A percentile compares a stretch with the other conserved stretches of the same genome.
Evolutionary conservation across 805 yeast genomes (phyloP).

Genomic region (Pichia californica): DNA sequence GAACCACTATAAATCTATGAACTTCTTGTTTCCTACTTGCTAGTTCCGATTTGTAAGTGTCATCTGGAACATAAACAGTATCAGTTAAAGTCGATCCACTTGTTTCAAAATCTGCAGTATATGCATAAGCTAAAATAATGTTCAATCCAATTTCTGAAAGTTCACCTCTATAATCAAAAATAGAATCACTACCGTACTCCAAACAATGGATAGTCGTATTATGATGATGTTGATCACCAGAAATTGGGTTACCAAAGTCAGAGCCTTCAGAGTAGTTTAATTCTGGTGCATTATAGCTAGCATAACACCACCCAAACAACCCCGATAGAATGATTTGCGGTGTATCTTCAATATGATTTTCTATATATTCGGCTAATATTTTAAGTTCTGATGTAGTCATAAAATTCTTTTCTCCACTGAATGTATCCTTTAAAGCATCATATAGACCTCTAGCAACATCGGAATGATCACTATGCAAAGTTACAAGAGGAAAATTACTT

Average conservation of each 20-base stretch:
- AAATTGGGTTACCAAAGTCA: background rate
- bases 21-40: conserved; percentile 13
- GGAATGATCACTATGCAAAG: conserved; percentile 44
- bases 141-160: conserved; percentile 35
- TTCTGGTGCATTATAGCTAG: conserved; percentile 27
- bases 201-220: conserved; percentile 17
- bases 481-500: conserved; percentile 5
- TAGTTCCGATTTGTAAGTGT: conserved; percentile 22
- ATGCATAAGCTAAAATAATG: conserved; percentile 44
- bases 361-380: conserved; percentile 40
- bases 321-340: conserved; percentile 43
- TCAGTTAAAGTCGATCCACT: background rate
- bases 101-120: conserved; percentile 11
- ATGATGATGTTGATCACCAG: background rate
- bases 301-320: conserved; percentile 41
- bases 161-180: conserved; percentile 41
- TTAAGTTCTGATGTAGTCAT: conserved; percentile 45
- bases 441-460: conserved; percentile 51
- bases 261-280: background rate
- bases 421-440: conserved; percentile 31
- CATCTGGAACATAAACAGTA: conserved; percentile 20
- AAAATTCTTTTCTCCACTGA: conserved; percentile 20
- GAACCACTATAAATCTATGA: background rate
- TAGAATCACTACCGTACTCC: conserved; percentile 16
- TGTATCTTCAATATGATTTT: conserved; percentile 37